Percentiles rank a stretch among this genome's conserved stretches.
Evolutionary conservation across 495 filamentous ascomycete species (phyloP).

Genomic region (Apiosordaria backusii): DNA sequence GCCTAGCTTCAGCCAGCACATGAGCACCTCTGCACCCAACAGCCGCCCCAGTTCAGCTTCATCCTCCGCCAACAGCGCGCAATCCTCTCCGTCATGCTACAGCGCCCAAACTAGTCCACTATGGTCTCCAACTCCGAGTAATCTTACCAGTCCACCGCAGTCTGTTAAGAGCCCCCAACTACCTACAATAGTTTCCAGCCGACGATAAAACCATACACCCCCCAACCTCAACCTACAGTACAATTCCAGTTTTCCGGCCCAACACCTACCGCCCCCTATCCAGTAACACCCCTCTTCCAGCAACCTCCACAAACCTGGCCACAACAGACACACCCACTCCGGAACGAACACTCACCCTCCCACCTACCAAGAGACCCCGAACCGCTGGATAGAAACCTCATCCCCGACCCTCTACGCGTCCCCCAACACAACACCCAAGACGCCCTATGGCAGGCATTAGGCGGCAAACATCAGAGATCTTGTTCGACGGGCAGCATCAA

Average conservation of each 20-base stretch:
- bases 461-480: not conserved
- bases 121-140: constrained; percentile 7
- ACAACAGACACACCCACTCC: not conserved
- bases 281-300: constrained; percentile 9
- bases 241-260: not conserved
- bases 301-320: constrained; percentile 7
- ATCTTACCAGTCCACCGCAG: constrained; percentile 2
- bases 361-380: no score
- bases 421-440: not conserved
- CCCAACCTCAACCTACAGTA: not conserved
- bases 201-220: not conserved
- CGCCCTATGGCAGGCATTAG: not conserved
- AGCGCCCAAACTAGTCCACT: constrained; percentile 10
- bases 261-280: not conserved
- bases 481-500: not conserved
- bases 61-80: not conserved
- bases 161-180: constrained; percentile 5
- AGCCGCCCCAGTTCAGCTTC: constrained; percentile 11
- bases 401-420: not conserved
- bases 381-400: not conserved
- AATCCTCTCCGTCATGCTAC: constrained; percentile 11
- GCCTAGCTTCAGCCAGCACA: not conserved
- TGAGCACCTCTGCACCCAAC: not conserved
- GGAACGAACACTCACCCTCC: constrained; percentile 1
- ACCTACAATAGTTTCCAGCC: not conserved